Evolutionary conservation across 345 rosid species (phyloP).

Genomic region (Euphorbia lathyris): DNA sequence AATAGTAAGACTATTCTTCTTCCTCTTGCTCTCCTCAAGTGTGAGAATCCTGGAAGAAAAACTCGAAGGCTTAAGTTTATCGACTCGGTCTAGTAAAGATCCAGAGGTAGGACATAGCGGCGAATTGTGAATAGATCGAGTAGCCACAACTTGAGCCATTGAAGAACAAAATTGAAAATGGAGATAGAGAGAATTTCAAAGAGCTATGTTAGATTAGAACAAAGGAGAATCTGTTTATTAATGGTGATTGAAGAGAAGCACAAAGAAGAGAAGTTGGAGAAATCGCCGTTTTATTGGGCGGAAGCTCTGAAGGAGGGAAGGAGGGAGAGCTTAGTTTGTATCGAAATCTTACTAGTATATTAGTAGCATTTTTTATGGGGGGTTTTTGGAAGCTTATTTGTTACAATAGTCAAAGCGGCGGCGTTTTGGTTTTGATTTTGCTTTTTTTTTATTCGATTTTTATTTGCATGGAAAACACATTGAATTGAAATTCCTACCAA

Average conservation of each 20-base stretch:
- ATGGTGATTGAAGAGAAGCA: constrained; percentile 6
- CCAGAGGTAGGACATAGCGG: constrained; percentile 39
- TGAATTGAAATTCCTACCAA: background rate
- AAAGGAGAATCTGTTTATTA: background rate
- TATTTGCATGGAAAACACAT: constrained; percentile 6
- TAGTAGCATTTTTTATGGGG: background rate
- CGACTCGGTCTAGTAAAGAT: constrained; percentile 44
- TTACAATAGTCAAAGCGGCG: background rate
- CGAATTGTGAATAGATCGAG: constrained; percentile 58
- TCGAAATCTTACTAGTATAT: constrained; percentile 31
- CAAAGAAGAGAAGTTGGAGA: constrained; percentile 31
- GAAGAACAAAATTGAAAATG: background rate
- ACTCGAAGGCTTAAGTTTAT: constrained; percentile 51
- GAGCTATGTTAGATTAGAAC: background rate
- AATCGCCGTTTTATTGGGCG: constrained; percentile 55
- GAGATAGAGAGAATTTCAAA: background rate
- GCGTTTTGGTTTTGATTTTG: background rate
- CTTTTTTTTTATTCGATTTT: background rate
- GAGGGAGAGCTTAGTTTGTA: constrained; percentile 46
- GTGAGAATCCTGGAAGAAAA: constrained; percentile 44
- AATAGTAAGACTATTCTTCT: constrained; percentile 23
- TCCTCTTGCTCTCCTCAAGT: constrained; percentile 18
- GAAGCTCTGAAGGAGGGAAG: constrained; percentile 24
- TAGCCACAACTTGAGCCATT: constrained; percentile 85
- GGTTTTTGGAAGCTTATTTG: background rate